Conservation (phyloP, 2,329 filamentous ascomycete genomes). For the Ascochyta fabae region DNA sequence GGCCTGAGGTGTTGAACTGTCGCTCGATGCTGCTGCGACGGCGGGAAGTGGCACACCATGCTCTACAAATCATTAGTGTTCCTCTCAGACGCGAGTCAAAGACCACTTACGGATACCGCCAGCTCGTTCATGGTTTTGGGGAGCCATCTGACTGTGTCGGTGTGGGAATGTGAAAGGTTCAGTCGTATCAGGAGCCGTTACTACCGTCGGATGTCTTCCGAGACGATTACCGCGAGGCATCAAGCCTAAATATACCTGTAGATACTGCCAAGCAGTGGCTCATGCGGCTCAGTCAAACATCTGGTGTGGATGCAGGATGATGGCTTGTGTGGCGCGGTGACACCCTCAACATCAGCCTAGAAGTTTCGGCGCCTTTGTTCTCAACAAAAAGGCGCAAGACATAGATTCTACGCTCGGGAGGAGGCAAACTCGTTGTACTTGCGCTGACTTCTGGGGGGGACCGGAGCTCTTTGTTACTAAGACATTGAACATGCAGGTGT, state of each 20-base stretch:
- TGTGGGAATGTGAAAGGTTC: background rate
- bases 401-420: too few relatives aligned
- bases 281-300: slow-evolving; percentile 10
- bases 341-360: slow-evolving; percentile 8
- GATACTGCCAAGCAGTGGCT: slow-evolving; percentile 1
- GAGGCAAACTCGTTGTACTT: background rate
- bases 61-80: background rate
- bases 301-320: background rate
- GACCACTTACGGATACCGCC: background rate
- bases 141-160: background rate
- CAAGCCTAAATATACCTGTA: background rate
- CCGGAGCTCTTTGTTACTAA: background rate
- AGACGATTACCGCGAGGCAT: background rate
- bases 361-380: slow-evolving; percentile 5
- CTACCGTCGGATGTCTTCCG: background rate
- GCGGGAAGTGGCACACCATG: background rate
- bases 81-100: background rate
- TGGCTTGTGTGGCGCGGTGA: slow-evolving; percentile 8
- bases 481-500: background rate
- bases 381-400: background rate
- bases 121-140: background rate
- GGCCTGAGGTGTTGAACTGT: background rate
- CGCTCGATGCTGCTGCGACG: background rate
- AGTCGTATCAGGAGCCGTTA: background rate
- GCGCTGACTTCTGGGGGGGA: background rate